Evolutionary conservation across 768 basidiomycete species (phyloP), one percentile per base, ranked within the genome.

Genomic region (Dioszegia crocea): DNA sequence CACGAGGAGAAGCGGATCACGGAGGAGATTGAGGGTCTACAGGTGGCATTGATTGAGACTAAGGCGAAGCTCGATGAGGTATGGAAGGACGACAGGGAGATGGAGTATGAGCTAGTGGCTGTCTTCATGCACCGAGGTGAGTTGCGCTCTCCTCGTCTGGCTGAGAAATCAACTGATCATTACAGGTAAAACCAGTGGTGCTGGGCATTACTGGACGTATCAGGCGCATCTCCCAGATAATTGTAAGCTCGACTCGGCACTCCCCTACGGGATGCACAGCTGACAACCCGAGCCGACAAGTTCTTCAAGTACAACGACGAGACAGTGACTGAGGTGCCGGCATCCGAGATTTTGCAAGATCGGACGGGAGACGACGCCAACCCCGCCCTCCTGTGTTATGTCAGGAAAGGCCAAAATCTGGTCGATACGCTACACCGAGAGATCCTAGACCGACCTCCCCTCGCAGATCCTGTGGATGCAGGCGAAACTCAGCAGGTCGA

Each of bases 251-350:
- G 66, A 68, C 71, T 10, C n/a, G 10, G 27, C 10, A n/a, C 47
- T 49, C 21, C 17, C n/a, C 14, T 17, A 21, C n/a, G 12, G 5
- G 46, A 10, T 23, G 27, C 24, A 36, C 51, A 40, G 51, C 51
- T 40, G 49, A 51, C 24, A 39, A 3, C n/a, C n/a, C n/a, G 16
- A 73, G 71, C 86, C 11, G 87, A 96, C 57, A 81, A 83, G 43
- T 97, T 92, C 90, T 91, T 92, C 83, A 94, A 94, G 78, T 91
- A 94, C 79, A 97, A 97, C 73, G 93, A 97, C 73, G 89, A 89
- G 36, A 85, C 84, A 59, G 90, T 98, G 9, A 82, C 84, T 3
- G 81, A 84, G 26, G 88, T 91, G 0, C 77, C 82, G 9, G 88
- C 88, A 68, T 84, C 84, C 8, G 92, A 96, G 68, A 88, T 97